Conservation (phyloP, 768 basidiomycete species). For the Obba rivulosa region DNA sequence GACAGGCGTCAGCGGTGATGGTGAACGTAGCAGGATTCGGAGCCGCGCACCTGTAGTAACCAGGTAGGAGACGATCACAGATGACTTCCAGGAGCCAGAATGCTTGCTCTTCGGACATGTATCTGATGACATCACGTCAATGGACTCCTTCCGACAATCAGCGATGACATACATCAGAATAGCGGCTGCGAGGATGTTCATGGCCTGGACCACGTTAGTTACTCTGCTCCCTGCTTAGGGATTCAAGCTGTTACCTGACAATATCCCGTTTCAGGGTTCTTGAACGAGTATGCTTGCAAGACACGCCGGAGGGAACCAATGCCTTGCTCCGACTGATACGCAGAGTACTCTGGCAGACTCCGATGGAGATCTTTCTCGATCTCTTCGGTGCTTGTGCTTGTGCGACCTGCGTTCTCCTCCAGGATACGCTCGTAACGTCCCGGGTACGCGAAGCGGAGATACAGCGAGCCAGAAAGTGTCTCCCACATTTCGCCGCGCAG, state of each 20-base stretch:
- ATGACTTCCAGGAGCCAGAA: slow-evolving; percentile 96
- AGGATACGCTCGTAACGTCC: slow-evolving; percentile 76
- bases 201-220: slow-evolving; percentile 49
- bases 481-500: slow-evolving; percentile 99
- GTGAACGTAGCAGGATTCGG: neutral
- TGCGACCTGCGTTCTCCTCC: slow-evolving; percentile 70
- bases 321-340: slow-evolving; percentile 88
- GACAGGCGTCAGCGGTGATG: neutral
- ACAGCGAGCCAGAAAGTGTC: slow-evolving; percentile 89
- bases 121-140: slow-evolving; percentile 44
- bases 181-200: slow-evolving; percentile 98
- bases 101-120: slow-evolving; percentile 98
- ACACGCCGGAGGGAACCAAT: slow-evolving; percentile 83
- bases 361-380: slow-evolving; percentile 98
- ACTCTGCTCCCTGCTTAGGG: neutral
- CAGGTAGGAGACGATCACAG: slow-evolving; percentile 90
- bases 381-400: slow-evolving; percentile 89
- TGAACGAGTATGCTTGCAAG: slow-evolving; percentile 91
- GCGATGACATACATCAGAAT: slow-evolving; percentile 67
- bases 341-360: slow-evolving; percentile 94
- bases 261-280: slow-evolving; percentile 91
- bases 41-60: slow-evolving; percentile 79
- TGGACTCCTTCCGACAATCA: neutral
- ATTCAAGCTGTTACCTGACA: slow-evolving; percentile 59
- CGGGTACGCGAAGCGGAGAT: slow-evolving; percentile 82